A percentile compares a stretch with the other conserved stretches of the same genome.
Conservation (phyloP, 1,284 basidiomycete genomes). For the Tilletia indica region DNA sequence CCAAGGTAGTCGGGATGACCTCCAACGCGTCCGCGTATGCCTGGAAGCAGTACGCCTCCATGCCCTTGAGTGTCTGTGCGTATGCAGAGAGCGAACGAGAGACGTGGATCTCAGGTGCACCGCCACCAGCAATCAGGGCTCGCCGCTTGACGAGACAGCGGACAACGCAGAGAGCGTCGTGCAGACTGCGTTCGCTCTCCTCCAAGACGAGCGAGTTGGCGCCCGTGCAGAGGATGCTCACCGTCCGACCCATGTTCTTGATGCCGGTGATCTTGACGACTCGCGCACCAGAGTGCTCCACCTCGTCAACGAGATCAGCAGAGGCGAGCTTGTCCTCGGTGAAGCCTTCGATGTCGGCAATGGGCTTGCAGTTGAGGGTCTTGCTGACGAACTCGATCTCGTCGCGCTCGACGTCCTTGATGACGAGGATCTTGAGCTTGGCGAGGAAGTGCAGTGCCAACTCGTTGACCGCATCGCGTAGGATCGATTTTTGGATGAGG, state of each 20-base stretch:
- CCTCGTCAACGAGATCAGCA: constrained; percentile 93
- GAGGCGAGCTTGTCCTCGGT: constrained; percentile 98
- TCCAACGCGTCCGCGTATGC: constrained; percentile 97
- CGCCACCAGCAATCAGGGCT: constrained; percentile 92
- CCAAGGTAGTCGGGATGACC: constrained; percentile 94
- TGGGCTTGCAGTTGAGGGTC: constrained; percentile 89
- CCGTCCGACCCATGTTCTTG: constrained; percentile 90
- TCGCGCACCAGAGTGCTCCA: constrained; percentile 78
- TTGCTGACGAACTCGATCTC: constrained; percentile 97
- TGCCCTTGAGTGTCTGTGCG: constrained; percentile 90
- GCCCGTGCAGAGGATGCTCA: constrained; percentile 92
- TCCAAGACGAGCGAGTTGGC: constrained; percentile 91
- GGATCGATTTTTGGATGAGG: constrained; percentile 96
- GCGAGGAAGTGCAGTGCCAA: constrained; percentile 98
- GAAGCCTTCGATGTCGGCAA: constrained; percentile 96
- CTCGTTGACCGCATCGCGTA: constrained; percentile 97
- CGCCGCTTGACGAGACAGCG: constrained; percentile 97
- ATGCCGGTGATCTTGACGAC: constrained; percentile 93
- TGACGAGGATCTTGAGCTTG: constrained; percentile 91
- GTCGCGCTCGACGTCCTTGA: constrained; percentile 97
- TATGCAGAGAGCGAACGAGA: constrained; percentile 89
- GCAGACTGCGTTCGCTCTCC: constrained; percentile 93
- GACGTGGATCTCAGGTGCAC: constrained; percentile 96
- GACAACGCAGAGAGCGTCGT: constrained; percentile 97
- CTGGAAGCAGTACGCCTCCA: constrained; percentile 99